phyloP scores from a whole-genome alignment of 2,329 filamentous ascomycete genomes.

The Colletotrichum trifolii region DNA sequence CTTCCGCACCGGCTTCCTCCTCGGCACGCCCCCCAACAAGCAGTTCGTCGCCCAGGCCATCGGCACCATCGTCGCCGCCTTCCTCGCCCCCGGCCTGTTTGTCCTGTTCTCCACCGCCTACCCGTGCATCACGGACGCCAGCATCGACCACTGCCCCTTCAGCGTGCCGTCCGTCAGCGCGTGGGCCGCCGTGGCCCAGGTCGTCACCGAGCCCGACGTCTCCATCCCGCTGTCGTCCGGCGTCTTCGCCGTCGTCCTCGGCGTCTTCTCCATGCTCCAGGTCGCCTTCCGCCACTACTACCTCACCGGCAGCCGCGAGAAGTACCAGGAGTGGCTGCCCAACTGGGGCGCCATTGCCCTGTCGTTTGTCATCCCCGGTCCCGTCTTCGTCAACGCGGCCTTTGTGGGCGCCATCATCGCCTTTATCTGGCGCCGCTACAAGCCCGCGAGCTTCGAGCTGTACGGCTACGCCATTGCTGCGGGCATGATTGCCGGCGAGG shows the following conservation, averaged over 20 bases:
- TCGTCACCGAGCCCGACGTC: constrained; percentile 67
- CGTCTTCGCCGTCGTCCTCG: constrained; percentile 68
- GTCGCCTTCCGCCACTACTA: constrained; percentile 66
- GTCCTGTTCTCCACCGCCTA: constrained; percentile 71
- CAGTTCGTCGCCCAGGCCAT: constrained; percentile 70
- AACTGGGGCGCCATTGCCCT: constrained; percentile 72
- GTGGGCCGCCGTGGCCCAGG: constrained; percentile 69
- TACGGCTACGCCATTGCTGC: constrained; percentile 70
- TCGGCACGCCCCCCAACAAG: constrained; percentile 67
- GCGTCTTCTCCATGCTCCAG: constrained; percentile 61
- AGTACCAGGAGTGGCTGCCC: constrained; percentile 66
- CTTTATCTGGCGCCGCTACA: constrained; percentile 65
- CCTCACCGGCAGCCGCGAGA: constrained; percentile 62
- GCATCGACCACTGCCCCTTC: constrained; percentile 63
- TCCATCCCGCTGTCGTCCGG: constrained; percentile 65
- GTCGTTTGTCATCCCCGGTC: constrained; percentile 67
- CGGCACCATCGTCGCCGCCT: constrained; percentile 67
- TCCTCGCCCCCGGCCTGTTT: constrained; percentile 71
- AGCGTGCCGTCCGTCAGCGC: constrained; percentile 67
- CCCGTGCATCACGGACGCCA: constrained; percentile 66
- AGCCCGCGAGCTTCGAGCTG: constrained; percentile 63
- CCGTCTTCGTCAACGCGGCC: constrained; percentile 69
- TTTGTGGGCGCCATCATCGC: constrained; percentile 64
- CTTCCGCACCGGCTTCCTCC: constrained; percentile 71
- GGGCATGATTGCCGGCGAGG: constrained; percentile 72